Evolutionary conservation across 805 yeast species (phyloP).

Genomic region (Tetrapisispora pingtungensis): DNA sequence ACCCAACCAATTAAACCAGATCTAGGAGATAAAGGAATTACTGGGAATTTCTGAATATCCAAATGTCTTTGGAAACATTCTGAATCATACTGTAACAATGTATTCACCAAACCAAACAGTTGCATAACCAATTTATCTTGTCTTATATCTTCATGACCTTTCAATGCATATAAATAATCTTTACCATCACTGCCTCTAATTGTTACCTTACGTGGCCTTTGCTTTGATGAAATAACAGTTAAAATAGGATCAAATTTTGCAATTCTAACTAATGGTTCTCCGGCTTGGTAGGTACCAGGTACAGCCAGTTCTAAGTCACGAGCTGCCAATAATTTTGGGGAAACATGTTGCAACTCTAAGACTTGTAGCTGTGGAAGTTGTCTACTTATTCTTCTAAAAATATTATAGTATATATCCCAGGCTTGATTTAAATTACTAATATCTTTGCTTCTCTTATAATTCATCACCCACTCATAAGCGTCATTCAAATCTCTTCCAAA

Average conservation of each 20-base stretch:
- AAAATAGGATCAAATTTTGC: constrained; percentile 70
- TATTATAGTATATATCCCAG: constrained; percentile 93
- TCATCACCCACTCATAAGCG: constrained; percentile 88
- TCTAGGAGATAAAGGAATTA: constrained; percentile 91
- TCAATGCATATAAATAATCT: constrained; percentile 68
- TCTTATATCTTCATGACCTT: constrained; percentile 96
- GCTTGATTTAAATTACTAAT: constrained; percentile 87
- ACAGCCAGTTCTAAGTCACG: constrained; percentile 75
- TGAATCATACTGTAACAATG: constrained; percentile 77
- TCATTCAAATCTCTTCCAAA: constrained; percentile 88
- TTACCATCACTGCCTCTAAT: constrained; percentile 87
- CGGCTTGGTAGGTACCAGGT: constrained; percentile 88
- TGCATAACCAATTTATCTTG: constrained; percentile 98
- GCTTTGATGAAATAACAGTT: constrained; percentile 86
- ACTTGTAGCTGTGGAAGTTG: constrained; percentile 81
- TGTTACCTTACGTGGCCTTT: constrained; percentile 80
- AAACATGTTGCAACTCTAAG: constrained; percentile 83
- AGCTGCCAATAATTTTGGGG: constrained; percentile 78
- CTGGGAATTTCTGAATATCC: constrained; percentile 85
- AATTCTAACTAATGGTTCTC: constrained; percentile 67
- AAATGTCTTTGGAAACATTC: constrained; percentile 94
- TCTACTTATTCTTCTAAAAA: constrained; percentile 81
- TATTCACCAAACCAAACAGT: constrained; percentile 88
- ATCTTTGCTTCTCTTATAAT: constrained; percentile 77
- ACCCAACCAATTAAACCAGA: constrained; percentile 98